A percentile compares a stretch with the other conserved stretches of the same genome.
Evolutionary conservation across 306 rosid species (phyloP).

Genomic region (Phaseolus lunatus): DNA sequence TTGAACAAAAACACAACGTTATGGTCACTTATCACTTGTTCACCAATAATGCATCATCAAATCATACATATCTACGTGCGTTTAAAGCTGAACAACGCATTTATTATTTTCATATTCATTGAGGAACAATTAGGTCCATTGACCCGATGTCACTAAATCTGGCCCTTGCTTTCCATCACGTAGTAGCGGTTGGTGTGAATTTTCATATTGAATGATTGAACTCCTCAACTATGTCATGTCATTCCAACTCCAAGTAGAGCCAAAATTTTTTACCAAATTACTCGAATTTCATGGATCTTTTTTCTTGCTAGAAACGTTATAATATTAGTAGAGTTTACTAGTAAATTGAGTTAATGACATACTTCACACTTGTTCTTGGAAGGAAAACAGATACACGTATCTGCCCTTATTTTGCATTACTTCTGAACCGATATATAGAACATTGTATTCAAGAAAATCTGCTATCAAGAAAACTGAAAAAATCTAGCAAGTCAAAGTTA

Average conservation of each 20-base stretch:
- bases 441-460: background rate
- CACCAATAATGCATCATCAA: background rate
- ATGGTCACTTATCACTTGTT: slow-evolving; percentile 26
- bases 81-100: background rate
- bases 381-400: background rate
- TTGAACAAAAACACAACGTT: slow-evolving; percentile 1
- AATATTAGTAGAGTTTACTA: background rate
- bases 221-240: background rate
- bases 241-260: slow-evolving; percentile 2
- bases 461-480: background rate
- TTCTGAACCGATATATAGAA: background rate
- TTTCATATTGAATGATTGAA: slow-evolving; percentile 4
- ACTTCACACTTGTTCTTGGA: slow-evolving; percentile 4
- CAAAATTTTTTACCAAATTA: background rate
- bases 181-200: background rate
- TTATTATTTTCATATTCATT: background rate
- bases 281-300: background rate
- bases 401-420: background rate
- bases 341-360: background rate
- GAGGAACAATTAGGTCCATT: background rate
- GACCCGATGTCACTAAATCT: background rate
- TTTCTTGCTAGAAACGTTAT: background rate
- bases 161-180: background rate
- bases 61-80: background rate
- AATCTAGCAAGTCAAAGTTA: background rate